These are phyloP conservation scores for Hebeloma cylindrosporum DNA, from an alignment of 768 basidiomycete species.

Conservation along the genomic window DNA sequence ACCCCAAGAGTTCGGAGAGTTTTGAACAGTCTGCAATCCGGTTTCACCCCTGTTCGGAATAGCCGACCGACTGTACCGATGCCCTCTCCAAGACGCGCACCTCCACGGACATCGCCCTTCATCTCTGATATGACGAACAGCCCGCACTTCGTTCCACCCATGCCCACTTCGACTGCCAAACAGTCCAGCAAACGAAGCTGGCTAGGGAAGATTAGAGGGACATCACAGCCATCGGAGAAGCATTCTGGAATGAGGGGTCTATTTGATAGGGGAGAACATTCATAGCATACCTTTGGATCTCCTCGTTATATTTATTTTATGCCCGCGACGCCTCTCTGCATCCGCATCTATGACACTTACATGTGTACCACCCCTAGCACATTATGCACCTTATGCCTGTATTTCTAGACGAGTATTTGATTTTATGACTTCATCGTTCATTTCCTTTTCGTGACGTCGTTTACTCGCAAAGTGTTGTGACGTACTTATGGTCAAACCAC, in stretches of 20 bases:
- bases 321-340: constrained; percentile 2
- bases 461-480: no score
- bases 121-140: constrained; percentile 69
- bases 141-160: constrained; percentile 38
- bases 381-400: constrained; percentile 25
- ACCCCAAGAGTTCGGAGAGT: constrained; percentile 67
- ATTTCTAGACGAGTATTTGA: constrained; percentile 27
- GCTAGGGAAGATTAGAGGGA: constrained; percentile 68
- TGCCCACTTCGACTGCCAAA: constrained; percentile 37
- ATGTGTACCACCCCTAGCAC: constrained; percentile 24
- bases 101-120: constrained; percentile 36
- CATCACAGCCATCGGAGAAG: constrained; percentile 26
- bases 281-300: constrained; percentile 10
- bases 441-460: no score
- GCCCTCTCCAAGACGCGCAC: constrained; percentile 50
- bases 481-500: constrained; percentile 5
- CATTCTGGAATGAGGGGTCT: constrained; percentile 14
- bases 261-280: constrained; percentile 21
- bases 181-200: constrained; percentile 58
- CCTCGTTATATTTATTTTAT: neutral
- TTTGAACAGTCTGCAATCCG: constrained; percentile 55
- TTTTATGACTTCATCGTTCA: no score
- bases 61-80: constrained; percentile 39
- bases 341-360: constrained; percentile 19
- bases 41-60: constrained; percentile 71